Evolutionary conservation across 108 stramenopile species (phyloP).

Genomic region (Stephanodiscus minutulus): DNA sequence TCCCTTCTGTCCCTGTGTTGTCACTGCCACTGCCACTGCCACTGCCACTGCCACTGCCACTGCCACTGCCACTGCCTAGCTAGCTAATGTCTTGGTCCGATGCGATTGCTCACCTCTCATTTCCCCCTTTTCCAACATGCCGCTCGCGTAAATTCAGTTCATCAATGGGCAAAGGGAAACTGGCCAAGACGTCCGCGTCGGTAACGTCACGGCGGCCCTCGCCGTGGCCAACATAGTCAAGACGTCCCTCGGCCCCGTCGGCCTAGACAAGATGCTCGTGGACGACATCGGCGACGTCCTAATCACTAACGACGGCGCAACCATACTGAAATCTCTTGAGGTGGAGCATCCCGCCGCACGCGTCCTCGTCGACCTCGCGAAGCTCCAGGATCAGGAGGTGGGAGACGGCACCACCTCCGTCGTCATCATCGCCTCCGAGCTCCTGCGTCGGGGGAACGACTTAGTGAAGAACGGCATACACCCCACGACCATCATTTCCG

Average conservation of each 20-base stretch:
- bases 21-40: too few relatives aligned
- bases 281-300: conserved; percentile 99
- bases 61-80: background rate
- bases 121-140: background rate
- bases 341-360: conserved; percentile 99
- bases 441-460: conserved; percentile 95
- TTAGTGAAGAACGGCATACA: conserved; percentile 95
- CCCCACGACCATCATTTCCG: conserved; percentile 97
- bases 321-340: conserved; percentile 96
- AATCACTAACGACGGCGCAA: conserved; percentile 99
- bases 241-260: conserved; percentile 97
- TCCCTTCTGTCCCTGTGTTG: too few relatives aligned
- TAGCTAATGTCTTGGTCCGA: background rate
- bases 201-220: conserved; percentile 96
- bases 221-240: conserved; percentile 99
- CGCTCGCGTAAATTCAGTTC: conserved; percentile 52
- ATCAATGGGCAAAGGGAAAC: conserved; percentile 85
- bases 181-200: conserved; percentile 92
- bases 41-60: too few relatives aligned
- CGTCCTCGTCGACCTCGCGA: conserved; percentile 97
- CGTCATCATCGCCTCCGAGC: conserved; percentile 96
- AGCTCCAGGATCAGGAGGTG: conserved; percentile 98
- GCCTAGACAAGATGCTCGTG: conserved; percentile 99
- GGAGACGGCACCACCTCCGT: conserved; percentile 99
- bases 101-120: background rate